A percentile compares a stretch with the other conserved stretches of the same genome.
phyloP scores from a whole-genome alignment of 768 basidiomycete genomes.

The Serendipita sp. region DNA sequence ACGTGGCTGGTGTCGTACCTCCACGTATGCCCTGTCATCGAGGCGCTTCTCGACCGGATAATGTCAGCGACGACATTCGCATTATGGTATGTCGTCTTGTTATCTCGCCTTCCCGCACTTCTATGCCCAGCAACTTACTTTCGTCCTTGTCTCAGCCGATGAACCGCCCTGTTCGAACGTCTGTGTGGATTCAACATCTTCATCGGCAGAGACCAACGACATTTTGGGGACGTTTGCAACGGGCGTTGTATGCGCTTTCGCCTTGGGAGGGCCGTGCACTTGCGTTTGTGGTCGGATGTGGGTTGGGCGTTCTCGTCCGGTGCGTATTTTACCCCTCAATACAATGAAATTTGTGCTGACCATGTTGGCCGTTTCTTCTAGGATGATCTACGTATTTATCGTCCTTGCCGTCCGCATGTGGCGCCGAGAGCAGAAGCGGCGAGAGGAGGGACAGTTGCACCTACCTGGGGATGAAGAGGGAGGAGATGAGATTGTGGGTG shows the following conservation, averaged over 20 bases:
- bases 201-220: slow-evolving; percentile 18
- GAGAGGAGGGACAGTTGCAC: background rate
- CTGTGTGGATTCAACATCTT: slow-evolving; percentile 13
- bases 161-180: background rate
- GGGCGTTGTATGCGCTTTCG: slow-evolving; percentile 52
- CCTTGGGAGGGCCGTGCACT: slow-evolving; percentile 74
- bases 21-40: background rate
- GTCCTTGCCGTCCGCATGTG: background rate
- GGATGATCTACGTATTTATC: slow-evolving; percentile 2
- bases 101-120: background rate
- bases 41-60: background rate
- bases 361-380: background rate
- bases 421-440: background rate
- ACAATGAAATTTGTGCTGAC: background rate
- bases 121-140: too few relatives aligned
- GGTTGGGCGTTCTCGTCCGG: background rate
- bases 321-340: background rate
- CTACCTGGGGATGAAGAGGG: background rate
- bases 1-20: background rate
- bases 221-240: slow-evolving; percentile 47
- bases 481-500: background rate
- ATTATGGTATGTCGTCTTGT: background rate
- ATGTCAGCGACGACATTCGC: background rate
- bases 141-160: too few relatives aligned
- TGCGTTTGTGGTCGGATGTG: slow-evolving; percentile 60